phyloP scores from a whole-genome alignment of 441 rosid species.

The Populus hybrid region DNA sequence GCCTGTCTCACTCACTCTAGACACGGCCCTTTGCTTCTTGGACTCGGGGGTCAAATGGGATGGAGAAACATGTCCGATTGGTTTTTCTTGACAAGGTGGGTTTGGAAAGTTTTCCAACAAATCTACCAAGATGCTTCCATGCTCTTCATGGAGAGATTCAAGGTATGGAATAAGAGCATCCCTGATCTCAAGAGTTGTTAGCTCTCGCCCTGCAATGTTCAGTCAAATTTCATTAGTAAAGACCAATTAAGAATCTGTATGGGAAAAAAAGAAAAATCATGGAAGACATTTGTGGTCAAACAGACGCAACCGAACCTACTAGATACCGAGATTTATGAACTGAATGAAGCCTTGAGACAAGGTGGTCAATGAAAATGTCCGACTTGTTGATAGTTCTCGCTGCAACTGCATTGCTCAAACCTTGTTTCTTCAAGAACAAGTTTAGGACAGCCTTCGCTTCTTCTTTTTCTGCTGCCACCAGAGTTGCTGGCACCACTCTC shows the following conservation, averaged over 20 bases:
- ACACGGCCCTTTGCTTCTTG: constrained; percentile 35
- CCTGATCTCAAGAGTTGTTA: constrained; percentile 48
- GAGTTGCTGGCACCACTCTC: constrained; percentile 49
- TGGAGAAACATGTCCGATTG: constrained; percentile 16
- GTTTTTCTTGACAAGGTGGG: constrained; percentile 18
- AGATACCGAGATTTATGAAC: constrained; percentile 43
- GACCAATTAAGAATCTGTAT: not conserved
- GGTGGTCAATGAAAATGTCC: constrained; percentile 40
- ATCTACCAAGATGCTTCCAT: constrained; percentile 30
- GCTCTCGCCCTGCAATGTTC: constrained; percentile 32
- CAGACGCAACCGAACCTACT: constrained; percentile 39
- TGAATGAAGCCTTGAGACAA: constrained; percentile 42
- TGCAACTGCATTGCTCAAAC: constrained; percentile 46
- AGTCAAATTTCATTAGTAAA: not conserved
- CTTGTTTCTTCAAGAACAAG: constrained; percentile 78
- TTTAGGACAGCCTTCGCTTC: constrained; percentile 88
- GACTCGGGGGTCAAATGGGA: constrained; percentile 11
- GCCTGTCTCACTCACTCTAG: constrained; percentile 34
- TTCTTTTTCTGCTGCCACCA: constrained; percentile 86
- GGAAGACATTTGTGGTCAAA: not conserved
- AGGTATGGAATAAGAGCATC: constrained; percentile 46
- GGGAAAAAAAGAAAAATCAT: not conserved
- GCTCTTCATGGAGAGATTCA: constrained; percentile 28
- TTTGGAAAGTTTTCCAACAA: constrained; percentile 41
- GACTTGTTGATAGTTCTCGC: constrained; percentile 41